A percentile compares a stretch with the other conserved stretches of the same genome.
Conservation (phyloP, 345 rosid species). For the Citrus mangshanensis region DNA sequence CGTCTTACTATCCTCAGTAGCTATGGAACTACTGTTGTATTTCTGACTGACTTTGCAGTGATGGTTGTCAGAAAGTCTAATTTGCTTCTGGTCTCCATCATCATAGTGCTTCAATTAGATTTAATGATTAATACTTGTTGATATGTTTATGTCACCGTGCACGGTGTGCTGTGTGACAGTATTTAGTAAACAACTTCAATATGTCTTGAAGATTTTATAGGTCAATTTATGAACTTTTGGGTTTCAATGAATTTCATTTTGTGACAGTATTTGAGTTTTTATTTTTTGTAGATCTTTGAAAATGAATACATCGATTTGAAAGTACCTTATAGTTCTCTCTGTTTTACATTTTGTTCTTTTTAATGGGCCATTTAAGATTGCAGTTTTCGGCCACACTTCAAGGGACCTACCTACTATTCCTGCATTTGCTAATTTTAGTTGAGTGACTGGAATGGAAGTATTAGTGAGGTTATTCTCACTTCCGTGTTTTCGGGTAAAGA, state of each 20-base stretch:
- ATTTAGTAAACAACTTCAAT: not conserved
- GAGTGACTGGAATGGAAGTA: not conserved
- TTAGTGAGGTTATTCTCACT: not conserved
- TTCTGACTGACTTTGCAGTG: not conserved
- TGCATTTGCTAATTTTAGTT: not conserved
- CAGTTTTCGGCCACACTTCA: not conserved
- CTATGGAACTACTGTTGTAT: conserved; percentile 3
- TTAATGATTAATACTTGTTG: not conserved
- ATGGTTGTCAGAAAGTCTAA: conserved; percentile 16
- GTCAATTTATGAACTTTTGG: not conserved
- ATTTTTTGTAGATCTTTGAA: not conserved
- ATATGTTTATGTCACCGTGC: not conserved
- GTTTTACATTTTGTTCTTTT: not conserved
- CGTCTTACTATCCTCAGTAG: conserved; percentile 52
- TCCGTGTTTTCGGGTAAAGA: not conserved
- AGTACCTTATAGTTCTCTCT: not conserved
- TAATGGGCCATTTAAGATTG: not conserved
- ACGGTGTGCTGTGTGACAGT: not conserved
- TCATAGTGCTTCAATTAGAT: not conserved
- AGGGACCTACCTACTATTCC: not conserved
- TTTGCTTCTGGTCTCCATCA: not conserved
- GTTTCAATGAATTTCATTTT: not conserved
- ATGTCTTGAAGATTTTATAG: not conserved
- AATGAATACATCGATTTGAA: not conserved
- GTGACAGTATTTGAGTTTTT: not conserved